Evolutionary conservation across 257 asterid species (phyloP).

Genomic region (Orobanche coerulescens): DNA sequence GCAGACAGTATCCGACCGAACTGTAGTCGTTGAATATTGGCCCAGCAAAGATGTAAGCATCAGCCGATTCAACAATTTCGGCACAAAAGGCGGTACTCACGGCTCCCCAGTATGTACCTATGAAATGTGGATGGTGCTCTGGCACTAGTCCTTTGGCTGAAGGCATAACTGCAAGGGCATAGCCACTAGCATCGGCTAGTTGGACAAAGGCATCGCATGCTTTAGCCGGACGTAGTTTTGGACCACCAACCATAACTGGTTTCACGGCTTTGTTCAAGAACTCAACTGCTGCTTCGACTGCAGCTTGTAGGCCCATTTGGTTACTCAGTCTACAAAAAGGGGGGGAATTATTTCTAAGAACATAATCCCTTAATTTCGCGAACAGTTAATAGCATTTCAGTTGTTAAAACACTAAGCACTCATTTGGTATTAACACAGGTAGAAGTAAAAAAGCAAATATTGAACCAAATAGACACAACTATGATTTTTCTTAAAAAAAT

Average conservation of each 20-base stretch:
- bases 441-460: neutral
- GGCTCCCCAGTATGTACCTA: conserved; percentile 86
- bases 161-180: conserved; percentile 66
- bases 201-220: conserved; percentile 56
- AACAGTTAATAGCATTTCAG: neutral
- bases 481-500: neutral
- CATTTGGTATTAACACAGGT: neutral
- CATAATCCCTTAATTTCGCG: neutral
- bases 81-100: conserved; percentile 80
- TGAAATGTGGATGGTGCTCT: conserved; percentile 65
- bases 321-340: conserved; percentile 45
- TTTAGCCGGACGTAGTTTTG: conserved; percentile 62
- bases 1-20: conserved; percentile 76
- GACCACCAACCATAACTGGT: conserved; percentile 88
- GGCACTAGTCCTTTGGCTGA: conserved; percentile 79
- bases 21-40: conserved; percentile 78
- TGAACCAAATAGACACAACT: neutral
- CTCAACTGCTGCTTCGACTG: conserved; percentile 64
- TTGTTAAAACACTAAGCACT: neutral
- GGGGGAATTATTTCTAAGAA: neutral
- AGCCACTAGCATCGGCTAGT: conserved; percentile 54
- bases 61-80: conserved; percentile 78
- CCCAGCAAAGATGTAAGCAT: conserved; percentile 74
- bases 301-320: conserved; percentile 60
- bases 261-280: conserved; percentile 77